Conservation (phyloP, 164 flowering plant species). For the Vitis riparia region DNA sequence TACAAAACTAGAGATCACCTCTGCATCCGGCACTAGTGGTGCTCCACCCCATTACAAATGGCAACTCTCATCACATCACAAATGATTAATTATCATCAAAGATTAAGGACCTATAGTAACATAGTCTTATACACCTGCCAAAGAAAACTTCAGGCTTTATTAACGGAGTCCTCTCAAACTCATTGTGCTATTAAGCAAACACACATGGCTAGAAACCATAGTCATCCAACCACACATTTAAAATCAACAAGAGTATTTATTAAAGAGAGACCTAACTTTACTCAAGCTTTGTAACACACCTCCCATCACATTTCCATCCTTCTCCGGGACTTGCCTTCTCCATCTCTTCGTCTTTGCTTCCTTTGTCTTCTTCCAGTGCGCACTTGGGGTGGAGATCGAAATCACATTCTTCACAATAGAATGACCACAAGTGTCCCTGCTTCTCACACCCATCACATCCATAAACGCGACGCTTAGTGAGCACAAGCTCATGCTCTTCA, state of each 20-base stretch:
- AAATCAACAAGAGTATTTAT: neutral
- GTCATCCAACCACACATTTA: too few relatives aligned
- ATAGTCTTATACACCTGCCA: too few relatives aligned
- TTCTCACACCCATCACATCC: conserved; percentile 51
- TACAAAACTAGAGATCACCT: too few relatives aligned
- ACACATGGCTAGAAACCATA: too few relatives aligned
- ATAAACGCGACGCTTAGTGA: conserved; percentile 27
- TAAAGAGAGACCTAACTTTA: neutral
- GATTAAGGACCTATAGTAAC: too few relatives aligned
- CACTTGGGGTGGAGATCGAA: conserved; percentile 64
- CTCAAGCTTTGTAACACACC: conserved; percentile 24
- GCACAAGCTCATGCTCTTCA: conserved; percentile 57
- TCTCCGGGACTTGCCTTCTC: conserved; percentile 22
- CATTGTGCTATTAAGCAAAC: too few relatives aligned
- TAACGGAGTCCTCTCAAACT: too few relatives aligned
- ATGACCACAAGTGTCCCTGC: conserved; percentile 55
- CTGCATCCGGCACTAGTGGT: too few relatives aligned
- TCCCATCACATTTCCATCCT: conserved; percentile 52
- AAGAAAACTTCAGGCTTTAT: too few relatives aligned
- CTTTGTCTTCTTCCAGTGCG: conserved; percentile 36
- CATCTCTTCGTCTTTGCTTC: conserved; percentile 3
- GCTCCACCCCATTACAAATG: too few relatives aligned
- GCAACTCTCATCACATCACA: too few relatives aligned
- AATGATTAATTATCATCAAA: too few relatives aligned
- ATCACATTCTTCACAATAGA: conserved; percentile 49